Evolutionary conservation across 441 rosid species (phyloP).

Genomic region (Brassica hybrid): DNA sequence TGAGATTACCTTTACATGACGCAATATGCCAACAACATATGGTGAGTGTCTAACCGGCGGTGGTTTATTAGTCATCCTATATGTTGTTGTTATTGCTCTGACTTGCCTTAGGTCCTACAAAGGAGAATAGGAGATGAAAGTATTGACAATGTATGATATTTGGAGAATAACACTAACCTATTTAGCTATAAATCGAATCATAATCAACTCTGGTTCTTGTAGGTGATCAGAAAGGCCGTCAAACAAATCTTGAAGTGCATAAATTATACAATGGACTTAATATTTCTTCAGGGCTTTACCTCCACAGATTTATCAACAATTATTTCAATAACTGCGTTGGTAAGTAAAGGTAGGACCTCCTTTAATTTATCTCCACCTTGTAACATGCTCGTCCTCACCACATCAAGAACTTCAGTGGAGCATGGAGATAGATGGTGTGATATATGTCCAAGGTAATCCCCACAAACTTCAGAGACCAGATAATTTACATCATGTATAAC

Average conservation of each 20-base stretch:
- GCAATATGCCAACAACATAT: not conserved
- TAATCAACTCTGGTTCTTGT: not conserved
- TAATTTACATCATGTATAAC: not conserved
- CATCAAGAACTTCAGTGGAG: not conserved
- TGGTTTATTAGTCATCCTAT: conserved; percentile 5
- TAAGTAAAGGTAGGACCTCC: not conserved
- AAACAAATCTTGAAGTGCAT: not conserved
- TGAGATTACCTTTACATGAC: not conserved
- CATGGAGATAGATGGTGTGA: not conserved
- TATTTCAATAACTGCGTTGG: not conserved
- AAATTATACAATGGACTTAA: not conserved
- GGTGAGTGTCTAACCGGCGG: not conserved
- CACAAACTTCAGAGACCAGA: not conserved
- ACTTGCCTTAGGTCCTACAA: not conserved
- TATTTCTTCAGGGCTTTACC: not conserved
- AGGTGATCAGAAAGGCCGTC: not conserved
- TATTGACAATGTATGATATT: not conserved
- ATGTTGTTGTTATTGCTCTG: conserved; percentile 1
- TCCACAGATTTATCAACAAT: not conserved
- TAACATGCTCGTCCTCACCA: conserved; percentile 1
- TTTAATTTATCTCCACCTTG: not conserved
- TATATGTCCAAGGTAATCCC: not conserved
- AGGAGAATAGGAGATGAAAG: not conserved
- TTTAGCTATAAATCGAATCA: not conserved
- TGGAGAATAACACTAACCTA: not conserved